Evolutionary conservation across 345 rosid genomes (phyloP), one percentile per base, ranked within the genome.

Genomic region (Populus tremula): DNA sequence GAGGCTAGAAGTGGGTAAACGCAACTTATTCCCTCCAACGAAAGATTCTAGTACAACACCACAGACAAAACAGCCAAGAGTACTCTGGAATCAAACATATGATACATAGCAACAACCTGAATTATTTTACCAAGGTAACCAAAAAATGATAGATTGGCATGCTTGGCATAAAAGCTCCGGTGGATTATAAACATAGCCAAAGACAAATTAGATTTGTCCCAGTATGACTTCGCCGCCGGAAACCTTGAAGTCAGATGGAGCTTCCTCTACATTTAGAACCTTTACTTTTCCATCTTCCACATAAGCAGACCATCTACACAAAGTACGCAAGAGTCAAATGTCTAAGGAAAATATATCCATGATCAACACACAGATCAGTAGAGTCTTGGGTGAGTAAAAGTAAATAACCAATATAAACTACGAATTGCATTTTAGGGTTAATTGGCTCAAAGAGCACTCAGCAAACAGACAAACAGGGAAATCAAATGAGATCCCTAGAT

Each of bases 161-260:
- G 66, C 66, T 21, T 27, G 6, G 59, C 56, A 41, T 27, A 38
- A 33, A 16, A 33, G 59, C 43, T 27, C 1, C 6, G 27, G 17
- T 39, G 14, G 29, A 39, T 17, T 50, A 17, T 67, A 20, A 64
- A 8, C 54, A 29, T 5, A 47, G 11, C 11, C 21, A 13, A 25
- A 67, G 38, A 53, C 56, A 70, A 70, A 11, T 87, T 71, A 93
- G 69, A 93, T 93, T 81, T 93, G 96, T 76, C 88, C 91, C 87
- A 95, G 80, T 35, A 95, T 91, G 59, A 89, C 89, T 69, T 95
- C 94, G 0, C 85, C 98, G 8, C 96, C 92, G 0, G 98, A 80
- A 74, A 95, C 98, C 86, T 91, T 93, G 86, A 91, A 89, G 69
- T 92, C 97, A 8, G 98, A 93, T 18, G 96, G 99, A 72, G 88